Conservation (phyloP, 225 moss, liverwort and hornwort genomes). For the Bryoerythrophyllum caledonicum region DNA sequence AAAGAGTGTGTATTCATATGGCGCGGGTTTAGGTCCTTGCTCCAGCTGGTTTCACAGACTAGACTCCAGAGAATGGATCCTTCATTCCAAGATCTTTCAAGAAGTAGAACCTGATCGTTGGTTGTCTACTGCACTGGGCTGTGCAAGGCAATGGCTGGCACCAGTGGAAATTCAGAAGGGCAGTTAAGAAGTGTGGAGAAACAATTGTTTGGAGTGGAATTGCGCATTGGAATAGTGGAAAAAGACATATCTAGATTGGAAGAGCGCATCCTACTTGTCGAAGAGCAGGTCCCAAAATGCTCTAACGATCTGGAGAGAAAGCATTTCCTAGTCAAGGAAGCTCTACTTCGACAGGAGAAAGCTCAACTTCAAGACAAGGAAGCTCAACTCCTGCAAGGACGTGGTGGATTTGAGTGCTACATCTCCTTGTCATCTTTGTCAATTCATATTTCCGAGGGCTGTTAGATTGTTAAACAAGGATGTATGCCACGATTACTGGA, state of each 20-base stretch:
- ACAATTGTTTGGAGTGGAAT: background rate
- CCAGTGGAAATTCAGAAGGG: background rate
- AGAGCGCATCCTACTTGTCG: background rate
- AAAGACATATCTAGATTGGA: background rate
- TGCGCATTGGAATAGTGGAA: background rate
- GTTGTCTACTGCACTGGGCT: background rate
- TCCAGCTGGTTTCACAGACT: conserved; percentile 1
- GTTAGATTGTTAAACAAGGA: background rate
- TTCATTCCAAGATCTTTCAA: background rate
- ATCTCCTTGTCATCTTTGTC: background rate
- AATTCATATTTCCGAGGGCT: background rate
- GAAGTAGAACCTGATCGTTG: background rate
- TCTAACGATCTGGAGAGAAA: background rate
- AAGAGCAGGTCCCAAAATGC: background rate
- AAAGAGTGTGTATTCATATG: background rate
- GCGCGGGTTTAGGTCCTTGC: conserved; percentile 9
- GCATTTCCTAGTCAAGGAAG: too few relatives aligned
- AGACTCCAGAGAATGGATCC: background rate
- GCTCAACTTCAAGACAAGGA: background rate
- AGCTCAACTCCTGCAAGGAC: background rate
- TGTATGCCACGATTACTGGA: background rate
- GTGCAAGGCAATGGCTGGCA: background rate
- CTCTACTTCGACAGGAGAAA: too few relatives aligned
- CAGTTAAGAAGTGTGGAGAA: background rate
- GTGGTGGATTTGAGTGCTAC: background rate